Percentiles rank a stretch among this genome's conserved stretches.
phyloP scores from a whole-genome alignment of 495 filamentous ascomycete species.

The Cenococcum geophilum region DNA sequence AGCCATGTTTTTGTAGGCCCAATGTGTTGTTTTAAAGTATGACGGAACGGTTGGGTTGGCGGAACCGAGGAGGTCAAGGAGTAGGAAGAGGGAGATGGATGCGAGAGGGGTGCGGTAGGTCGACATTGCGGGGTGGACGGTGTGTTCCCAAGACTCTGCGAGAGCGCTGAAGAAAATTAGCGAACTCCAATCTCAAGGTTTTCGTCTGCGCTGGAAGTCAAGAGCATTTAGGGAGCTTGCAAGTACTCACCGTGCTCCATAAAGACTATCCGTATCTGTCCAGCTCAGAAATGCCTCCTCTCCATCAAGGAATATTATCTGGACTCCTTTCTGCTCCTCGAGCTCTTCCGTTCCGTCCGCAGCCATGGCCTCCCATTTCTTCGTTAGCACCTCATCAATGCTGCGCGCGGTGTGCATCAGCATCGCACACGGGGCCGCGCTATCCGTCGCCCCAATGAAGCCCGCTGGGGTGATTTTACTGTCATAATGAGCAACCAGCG shows the following conservation, averaged over 20 bases:
- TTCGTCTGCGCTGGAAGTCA: background rate
- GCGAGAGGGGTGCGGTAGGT: constrained; percentile 65
- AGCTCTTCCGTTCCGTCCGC: constrained; percentile 46
- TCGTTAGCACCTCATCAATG: constrained; percentile 69
- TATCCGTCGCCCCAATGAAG: constrained; percentile 92
- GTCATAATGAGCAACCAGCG: constrained; percentile 92
- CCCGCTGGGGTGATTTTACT: constrained; percentile 73
- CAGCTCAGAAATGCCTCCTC: constrained; percentile 85
- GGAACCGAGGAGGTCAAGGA: constrained; percentile 84
- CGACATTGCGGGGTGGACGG: constrained; percentile 60
- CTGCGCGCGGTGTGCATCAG: constrained; percentile 77
- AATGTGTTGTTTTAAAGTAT: constrained; percentile 83
- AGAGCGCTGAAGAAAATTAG: constrained; percentile 47
- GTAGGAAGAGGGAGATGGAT: constrained; percentile 80
- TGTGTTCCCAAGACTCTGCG: constrained; percentile 65
- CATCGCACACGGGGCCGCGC: constrained; percentile 88
- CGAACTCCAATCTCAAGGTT: background rate
- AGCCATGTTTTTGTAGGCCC: constrained; percentile 76
- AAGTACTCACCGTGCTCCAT: constrained; percentile 62
- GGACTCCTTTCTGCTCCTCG: constrained; percentile 68
- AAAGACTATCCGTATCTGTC: constrained; percentile 74
- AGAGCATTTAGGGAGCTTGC: background rate
- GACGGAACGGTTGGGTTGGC: constrained; percentile 64
- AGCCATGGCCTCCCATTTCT: constrained; percentile 71
- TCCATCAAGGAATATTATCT: constrained; percentile 85